Evolutionary conservation across 495 filamentous ascomycete species (phyloP).

Genomic region (Annulohypoxylon nitens): DNA sequence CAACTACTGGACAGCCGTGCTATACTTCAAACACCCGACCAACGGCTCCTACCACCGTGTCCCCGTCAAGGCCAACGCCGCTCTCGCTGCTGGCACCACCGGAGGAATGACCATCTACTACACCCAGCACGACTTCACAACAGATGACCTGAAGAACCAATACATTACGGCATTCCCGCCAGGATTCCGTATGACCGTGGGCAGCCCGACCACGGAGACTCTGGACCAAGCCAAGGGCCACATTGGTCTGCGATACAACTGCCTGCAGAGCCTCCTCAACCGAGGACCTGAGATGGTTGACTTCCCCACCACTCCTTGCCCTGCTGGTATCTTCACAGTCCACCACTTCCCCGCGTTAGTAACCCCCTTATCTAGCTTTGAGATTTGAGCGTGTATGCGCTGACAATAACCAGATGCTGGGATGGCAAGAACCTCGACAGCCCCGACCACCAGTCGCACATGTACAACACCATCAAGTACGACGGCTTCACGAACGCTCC

Average conservation of each 20-base stretch:
- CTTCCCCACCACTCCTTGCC: slow-evolving; percentile 62
- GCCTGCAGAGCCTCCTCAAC: slow-evolving; percentile 57
- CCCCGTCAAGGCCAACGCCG: slow-evolving; percentile 57
- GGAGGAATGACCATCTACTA: slow-evolving; percentile 66
- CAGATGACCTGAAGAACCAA: slow-evolving; percentile 56
- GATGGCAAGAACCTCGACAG: slow-evolving; percentile 71
- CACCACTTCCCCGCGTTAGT: slow-evolving; percentile 68
- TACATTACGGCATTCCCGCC: slow-evolving; percentile 62
- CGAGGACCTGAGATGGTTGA: slow-evolving; percentile 60
- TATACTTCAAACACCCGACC: slow-evolving; percentile 65
- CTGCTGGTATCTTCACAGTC: slow-evolving; percentile 63
- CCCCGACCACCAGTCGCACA: slow-evolving; percentile 68
- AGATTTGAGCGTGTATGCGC: slow-evolving; percentile 23
- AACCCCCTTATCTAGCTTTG: background rate
- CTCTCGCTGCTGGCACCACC: slow-evolving; percentile 59
- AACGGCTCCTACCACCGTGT: slow-evolving; percentile 63
- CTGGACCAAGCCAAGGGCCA: slow-evolving; percentile 50
- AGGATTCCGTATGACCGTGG: slow-evolving; percentile 68
- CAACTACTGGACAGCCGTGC: slow-evolving; percentile 63
- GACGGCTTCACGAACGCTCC: slow-evolving; percentile 59
- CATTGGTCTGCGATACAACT: slow-evolving; percentile 63
- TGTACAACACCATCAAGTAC: slow-evolving; percentile 58
- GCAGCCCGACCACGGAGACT: slow-evolving; percentile 55
- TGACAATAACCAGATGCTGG: slow-evolving; percentile 60
- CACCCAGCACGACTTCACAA: slow-evolving; percentile 60